Percentiles rank a stretch among this genome's conserved stretches.
These are phyloP conservation scores for Coemansia sp. DNA, from an alignment of 192 early-diverging fungal species.

Conservation along the genomic window DNA sequence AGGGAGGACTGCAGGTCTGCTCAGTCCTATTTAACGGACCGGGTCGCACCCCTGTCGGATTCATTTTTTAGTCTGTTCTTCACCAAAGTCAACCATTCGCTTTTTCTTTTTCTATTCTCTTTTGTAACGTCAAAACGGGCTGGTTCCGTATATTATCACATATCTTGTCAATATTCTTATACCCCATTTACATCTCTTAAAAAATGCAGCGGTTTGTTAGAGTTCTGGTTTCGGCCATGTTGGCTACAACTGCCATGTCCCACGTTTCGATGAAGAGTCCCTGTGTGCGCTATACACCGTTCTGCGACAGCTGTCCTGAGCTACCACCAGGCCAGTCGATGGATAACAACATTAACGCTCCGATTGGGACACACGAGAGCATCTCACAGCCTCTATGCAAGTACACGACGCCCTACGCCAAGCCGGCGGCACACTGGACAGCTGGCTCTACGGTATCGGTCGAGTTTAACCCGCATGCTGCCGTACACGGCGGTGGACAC, in stretches of 20 bases:
- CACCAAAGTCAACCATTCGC: not conserved
- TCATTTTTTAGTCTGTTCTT: not conserved
- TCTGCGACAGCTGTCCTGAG: slow-evolving; percentile 34
- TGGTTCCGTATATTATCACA: not conserved
- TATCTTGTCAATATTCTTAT: not conserved
- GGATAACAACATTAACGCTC: slow-evolving; percentile 46
- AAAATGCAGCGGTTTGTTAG: slow-evolving; percentile 10
- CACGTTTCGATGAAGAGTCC: slow-evolving; percentile 41
- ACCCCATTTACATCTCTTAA: not conserved
- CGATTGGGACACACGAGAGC: slow-evolving; percentile 38
- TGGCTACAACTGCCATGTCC: slow-evolving; percentile 14
- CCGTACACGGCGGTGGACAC: slow-evolving; percentile 65
- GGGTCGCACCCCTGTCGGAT: not conserved
- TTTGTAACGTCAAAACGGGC: not conserved
- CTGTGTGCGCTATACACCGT: slow-evolving; percentile 48
- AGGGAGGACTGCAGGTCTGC: not conserved
- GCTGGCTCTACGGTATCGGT: slow-evolving; percentile 55
- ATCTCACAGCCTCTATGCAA: slow-evolving; percentile 45
- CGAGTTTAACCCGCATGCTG: slow-evolving; percentile 48
- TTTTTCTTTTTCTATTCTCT: not conserved
- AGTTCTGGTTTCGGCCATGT: slow-evolving; percentile 3
- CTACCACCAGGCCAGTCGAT: slow-evolving; percentile 31
- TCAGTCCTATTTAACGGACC: not conserved
- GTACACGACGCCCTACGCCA: slow-evolving; percentile 37
- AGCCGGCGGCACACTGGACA: slow-evolving; percentile 41